A percentile compares a stretch with the other conserved stretches of the same genome.
phyloP scores from a whole-genome alignment of 148 eudicot species.

The Chenopodium quinoa region DNA sequence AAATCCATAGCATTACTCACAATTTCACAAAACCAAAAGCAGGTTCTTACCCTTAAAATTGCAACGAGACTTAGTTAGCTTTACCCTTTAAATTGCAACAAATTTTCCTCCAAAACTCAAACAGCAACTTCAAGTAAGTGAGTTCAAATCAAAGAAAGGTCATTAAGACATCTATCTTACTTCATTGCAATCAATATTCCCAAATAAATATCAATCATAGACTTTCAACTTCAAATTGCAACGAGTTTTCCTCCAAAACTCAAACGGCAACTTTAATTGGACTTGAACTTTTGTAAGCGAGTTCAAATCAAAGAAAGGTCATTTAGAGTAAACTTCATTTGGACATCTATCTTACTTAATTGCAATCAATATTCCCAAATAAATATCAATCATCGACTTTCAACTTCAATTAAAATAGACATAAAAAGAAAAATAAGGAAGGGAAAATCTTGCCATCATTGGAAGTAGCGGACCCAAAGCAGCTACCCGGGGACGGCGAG shows the following conservation, averaged over 20 bases:
- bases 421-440: neutral
- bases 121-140: neutral
- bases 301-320: neutral
- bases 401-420: neutral
- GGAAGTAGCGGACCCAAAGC: constrained; percentile 45
- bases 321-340: no score
- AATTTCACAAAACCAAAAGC: neutral
- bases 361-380: neutral
- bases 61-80: neutral
- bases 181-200: neutral
- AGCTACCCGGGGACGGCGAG: constrained; percentile 41
- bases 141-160: neutral
- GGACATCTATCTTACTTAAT: neutral
- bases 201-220: neutral
- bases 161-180: neutral
- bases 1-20: neutral
- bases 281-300: neutral
- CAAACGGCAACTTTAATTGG: neutral
- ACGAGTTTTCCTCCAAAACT: neutral
- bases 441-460: constrained; percentile 31
- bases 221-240: neutral
- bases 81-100: neutral
- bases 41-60: neutral
- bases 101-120: neutral
- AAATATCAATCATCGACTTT: neutral